phyloP scores from a whole-genome alignment of 306 rosid species.

The Calophaca sinica region DNA sequence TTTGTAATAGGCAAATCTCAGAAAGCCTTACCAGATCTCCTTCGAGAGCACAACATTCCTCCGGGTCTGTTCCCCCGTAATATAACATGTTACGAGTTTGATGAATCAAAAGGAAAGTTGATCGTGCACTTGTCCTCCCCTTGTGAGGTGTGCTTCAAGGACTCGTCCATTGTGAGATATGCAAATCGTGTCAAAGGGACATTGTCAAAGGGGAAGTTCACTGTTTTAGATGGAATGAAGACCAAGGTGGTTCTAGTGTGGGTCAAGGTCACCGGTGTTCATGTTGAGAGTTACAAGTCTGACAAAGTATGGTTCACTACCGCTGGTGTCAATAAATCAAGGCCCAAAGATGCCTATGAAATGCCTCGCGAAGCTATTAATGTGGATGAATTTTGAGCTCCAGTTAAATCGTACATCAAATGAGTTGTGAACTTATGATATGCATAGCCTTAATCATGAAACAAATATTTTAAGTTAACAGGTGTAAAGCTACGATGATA shows the following conservation, averaged over 20 bases:
- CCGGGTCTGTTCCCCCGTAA: conserved; percentile 51
- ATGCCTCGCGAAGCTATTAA: conserved; percentile 54
- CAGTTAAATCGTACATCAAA: not conserved
- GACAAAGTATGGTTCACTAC: conserved; percentile 66
- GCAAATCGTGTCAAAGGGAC: conserved; percentile 58
- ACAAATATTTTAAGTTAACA: not conserved
- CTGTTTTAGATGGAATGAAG: conserved; percentile 61
- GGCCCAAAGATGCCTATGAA: conserved; percentile 63
- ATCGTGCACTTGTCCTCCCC: conserved; percentile 55
- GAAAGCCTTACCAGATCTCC: conserved; percentile 50
- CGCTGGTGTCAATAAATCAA: conserved; percentile 57
- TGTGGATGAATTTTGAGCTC: conserved; percentile 51
- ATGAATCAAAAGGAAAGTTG: conserved; percentile 61
- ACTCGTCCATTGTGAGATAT: conserved; percentile 62
- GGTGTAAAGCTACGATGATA: no score
- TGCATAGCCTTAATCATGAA: not conserved
- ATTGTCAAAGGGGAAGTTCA: conserved; percentile 60
- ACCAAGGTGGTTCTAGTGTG: conserved; percentile 64
- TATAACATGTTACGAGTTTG: conserved; percentile 62
- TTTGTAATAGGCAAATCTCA: conserved; percentile 42
- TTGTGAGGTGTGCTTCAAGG: conserved; percentile 71
- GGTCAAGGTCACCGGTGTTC: conserved; percentile 61
- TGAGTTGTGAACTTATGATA: not conserved
- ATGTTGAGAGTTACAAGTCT: conserved; percentile 61
- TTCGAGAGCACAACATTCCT: conserved; percentile 55